These are phyloP conservation scores for Aspergillus sergii DNA, from an alignment of 2,329 filamentous ascomycete genomes.

Conservation along the genomic window DNA sequence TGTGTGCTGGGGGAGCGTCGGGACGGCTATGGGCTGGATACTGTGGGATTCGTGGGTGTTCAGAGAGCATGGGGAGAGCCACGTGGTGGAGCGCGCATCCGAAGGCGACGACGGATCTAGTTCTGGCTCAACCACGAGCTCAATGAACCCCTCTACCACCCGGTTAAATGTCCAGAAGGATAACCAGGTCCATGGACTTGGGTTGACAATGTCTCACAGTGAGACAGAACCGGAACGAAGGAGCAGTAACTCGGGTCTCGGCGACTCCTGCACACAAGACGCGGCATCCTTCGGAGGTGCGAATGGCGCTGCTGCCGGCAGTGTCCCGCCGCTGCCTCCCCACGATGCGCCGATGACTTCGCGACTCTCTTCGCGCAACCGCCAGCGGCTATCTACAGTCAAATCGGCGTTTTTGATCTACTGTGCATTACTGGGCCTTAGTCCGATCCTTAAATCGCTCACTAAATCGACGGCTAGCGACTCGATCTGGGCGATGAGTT, in stretches of 20 bases:
- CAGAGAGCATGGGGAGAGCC: slow-evolving; percentile 59
- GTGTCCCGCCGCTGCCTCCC: slow-evolving; percentile 20
- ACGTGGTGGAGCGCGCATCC: slow-evolving; percentile 28
- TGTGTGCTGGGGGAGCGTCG: slow-evolving; percentile 79
- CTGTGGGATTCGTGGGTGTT: slow-evolving; percentile 91
- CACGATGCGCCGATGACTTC: slow-evolving; percentile 19
- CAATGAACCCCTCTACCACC: slow-evolving; percentile 30
- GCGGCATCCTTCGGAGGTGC: slow-evolving; percentile 47
- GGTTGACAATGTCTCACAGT: slow-evolving; percentile 43
- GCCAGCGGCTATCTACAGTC: slow-evolving; percentile 73
- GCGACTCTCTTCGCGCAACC: slow-evolving; percentile 57
- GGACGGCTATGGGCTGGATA: slow-evolving; percentile 84
- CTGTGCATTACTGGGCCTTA: slow-evolving; percentile 85
- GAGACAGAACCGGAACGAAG: slow-evolving; percentile 36
- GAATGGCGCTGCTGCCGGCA: slow-evolving; percentile 18
- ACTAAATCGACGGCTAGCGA: slow-evolving; percentile 89
- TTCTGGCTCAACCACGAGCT: slow-evolving; percentile 40
- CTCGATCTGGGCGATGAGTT: slow-evolving; percentile 96
- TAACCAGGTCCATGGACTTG: slow-evolving; percentile 44
- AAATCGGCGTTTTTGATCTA: slow-evolving; percentile 94
- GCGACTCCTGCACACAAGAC: slow-evolving; percentile 36
- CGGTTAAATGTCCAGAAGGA: slow-evolving; percentile 34
- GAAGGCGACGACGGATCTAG: slow-evolving; percentile 46
- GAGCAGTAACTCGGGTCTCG: slow-evolving; percentile 28
- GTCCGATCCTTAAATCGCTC: slow-evolving; percentile 94